phyloP scores from a whole-genome alignment of 768 basidiomycete genomes.

The Podaxis sp. region DNA sequence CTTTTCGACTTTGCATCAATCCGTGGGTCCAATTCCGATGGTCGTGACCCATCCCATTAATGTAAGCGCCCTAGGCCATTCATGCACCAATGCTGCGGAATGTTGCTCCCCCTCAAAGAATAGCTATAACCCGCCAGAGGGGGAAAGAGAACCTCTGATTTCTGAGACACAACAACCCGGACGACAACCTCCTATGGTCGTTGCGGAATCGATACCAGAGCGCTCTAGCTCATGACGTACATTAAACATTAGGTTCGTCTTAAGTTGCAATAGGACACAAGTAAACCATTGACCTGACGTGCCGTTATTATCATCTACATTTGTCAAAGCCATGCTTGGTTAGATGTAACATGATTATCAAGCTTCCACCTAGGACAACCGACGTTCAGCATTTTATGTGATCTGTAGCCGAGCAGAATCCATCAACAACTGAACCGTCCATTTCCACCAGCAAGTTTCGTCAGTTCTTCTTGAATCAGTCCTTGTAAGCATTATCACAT shows the following conservation, averaged over 20 bases:
- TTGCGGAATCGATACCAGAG: not conserved
- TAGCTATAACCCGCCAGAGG: constrained; percentile 9
- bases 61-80: constrained; percentile 28
- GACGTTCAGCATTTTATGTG: too few relatives aligned
- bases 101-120: constrained; percentile 20
- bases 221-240: constrained; percentile 6
- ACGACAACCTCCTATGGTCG: constrained; percentile 19
- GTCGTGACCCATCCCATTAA: not conserved
- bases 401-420: too few relatives aligned
- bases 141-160: constrained; percentile 31
- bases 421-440: too few relatives aligned
- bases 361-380: too few relatives aligned
- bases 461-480: too few relatives aligned
- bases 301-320: too few relatives aligned
- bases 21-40: constrained; percentile 25
- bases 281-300: not conserved
- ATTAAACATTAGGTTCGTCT: not conserved
- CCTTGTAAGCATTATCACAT: too few relatives aligned
- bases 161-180: constrained; percentile 19
- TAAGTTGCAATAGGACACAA: not conserved
- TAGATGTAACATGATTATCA: too few relatives aligned
- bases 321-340: too few relatives aligned
- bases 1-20: constrained; percentile 39
- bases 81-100: constrained; percentile 33
- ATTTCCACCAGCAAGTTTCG: too few relatives aligned